Evolutionary conservation across 352 stramenopile species (phyloP).

Genomic region (Pythium periplocum): DNA sequence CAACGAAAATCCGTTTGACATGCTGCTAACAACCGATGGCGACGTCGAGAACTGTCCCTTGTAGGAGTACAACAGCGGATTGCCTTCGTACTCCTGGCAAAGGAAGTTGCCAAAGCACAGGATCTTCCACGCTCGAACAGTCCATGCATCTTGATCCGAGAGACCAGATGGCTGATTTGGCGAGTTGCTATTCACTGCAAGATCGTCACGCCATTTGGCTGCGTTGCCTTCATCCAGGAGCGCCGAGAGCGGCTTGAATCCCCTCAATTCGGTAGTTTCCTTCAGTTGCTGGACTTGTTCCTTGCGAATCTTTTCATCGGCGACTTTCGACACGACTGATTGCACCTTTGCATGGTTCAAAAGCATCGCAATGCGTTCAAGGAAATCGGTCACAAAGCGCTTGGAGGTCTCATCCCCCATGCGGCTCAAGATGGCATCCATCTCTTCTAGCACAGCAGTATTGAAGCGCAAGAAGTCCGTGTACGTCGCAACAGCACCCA

Average conservation of each 20-base stretch:
- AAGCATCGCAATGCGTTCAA: conserved; percentile 43
- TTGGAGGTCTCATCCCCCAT: conserved; percentile 14
- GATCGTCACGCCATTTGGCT: conserved; percentile 24
- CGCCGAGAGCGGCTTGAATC: conserved; percentile 49
- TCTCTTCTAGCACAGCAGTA: conserved; percentile 32
- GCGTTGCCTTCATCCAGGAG: conserved; percentile 16
- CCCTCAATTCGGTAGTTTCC: conserved; percentile 66
- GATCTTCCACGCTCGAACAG: conserved; percentile 59
- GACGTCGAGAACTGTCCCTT: conserved; percentile 30
- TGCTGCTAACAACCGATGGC: conserved; percentile 17
- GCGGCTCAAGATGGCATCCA: conserved; percentile 29
- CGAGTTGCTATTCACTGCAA: conserved; percentile 9
- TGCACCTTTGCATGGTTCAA: conserved; percentile 49
- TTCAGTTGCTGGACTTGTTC: conserved; percentile 54
- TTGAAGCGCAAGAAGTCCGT: conserved; percentile 59
- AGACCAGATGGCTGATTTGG: background rate
- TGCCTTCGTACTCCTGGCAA: conserved; percentile 51
- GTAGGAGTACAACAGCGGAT: conserved; percentile 50
- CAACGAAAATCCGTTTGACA: conserved; percentile 14
- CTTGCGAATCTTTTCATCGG: conserved; percentile 15
- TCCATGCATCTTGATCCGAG: conserved; percentile 37
- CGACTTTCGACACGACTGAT: conserved; percentile 22
- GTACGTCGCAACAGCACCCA: conserved; percentile 58
- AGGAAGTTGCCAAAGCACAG: conserved; percentile 52
- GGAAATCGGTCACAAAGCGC: conserved; percentile 28